Evolutionary conservation across 2,329 filamentous ascomycete species (phyloP).

Genomic region (Fusarium domesticum): DNA sequence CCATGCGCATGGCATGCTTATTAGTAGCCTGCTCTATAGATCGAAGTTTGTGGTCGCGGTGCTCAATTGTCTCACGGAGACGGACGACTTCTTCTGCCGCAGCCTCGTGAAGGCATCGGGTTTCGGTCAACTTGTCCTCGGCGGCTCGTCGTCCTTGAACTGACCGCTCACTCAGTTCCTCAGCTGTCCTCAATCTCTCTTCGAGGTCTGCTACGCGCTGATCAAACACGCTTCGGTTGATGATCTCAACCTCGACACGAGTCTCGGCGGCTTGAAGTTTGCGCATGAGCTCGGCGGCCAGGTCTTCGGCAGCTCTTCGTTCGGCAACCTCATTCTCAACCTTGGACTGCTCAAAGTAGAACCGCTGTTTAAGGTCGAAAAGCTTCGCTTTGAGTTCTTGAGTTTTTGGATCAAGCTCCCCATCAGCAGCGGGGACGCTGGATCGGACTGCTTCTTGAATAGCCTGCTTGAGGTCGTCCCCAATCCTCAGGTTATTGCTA

Average conservation of each 20-base stretch:
- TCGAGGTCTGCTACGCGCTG: constrained; percentile 67
- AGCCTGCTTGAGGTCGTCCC: constrained; percentile 57
- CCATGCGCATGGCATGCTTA: constrained; percentile 58
- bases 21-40: constrained; percentile 53
- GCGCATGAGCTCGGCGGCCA: constrained; percentile 50
- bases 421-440: constrained; percentile 52
- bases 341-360: constrained; percentile 47
- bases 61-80: constrained; percentile 63
- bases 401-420: constrained; percentile 52
- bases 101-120: constrained; percentile 66
- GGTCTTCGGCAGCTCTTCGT: constrained; percentile 53
- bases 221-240: constrained; percentile 57
- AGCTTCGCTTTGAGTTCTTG: constrained; percentile 60
- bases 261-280: constrained; percentile 57
- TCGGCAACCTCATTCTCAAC: constrained; percentile 48
- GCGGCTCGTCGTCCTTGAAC: constrained; percentile 60
- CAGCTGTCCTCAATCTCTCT: constrained; percentile 61
- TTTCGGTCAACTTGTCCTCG: constrained; percentile 69
- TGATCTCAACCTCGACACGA: constrained; percentile 58
- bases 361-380: constrained; percentile 56
- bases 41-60: constrained; percentile 66
- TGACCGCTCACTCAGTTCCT: constrained; percentile 63
- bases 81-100: constrained; percentile 71
- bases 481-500: constrained; percentile 24
- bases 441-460: constrained; percentile 61